Evolutionary conservation across 2,329 filamentous ascomycete species (phyloP).

Genomic region (Exserohilum turcica): DNA sequence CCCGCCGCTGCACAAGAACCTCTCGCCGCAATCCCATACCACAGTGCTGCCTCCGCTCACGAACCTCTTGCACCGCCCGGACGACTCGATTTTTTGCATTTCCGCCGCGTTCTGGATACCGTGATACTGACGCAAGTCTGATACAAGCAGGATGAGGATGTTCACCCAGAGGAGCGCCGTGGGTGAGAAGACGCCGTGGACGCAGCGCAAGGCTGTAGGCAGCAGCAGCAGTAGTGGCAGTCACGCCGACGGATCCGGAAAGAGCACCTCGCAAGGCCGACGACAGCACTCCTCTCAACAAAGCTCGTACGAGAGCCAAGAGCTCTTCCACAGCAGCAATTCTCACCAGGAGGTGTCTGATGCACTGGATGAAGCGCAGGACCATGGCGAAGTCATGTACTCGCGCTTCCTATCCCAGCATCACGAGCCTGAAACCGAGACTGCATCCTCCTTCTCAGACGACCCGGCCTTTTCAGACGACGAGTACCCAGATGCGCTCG

Average conservation of each 20-base stretch:
- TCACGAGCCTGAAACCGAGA: neutral
- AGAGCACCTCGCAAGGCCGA: neutral
- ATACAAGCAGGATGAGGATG: neutral
- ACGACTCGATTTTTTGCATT: neutral
- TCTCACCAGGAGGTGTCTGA: too few relatives aligned
- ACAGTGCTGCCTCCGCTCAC: too few relatives aligned
- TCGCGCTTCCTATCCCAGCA: neutral
- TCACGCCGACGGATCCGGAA: neutral
- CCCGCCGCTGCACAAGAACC: too few relatives aligned
- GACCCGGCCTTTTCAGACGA: neutral
- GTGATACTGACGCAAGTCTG: neutral
- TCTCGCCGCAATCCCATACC: too few relatives aligned
- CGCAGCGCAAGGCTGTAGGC: conserved; percentile 10
- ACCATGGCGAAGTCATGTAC: neutral
- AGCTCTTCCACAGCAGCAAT: neutral
- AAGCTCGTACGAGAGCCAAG: neutral
- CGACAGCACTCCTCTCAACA: neutral
- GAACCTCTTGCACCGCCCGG: too few relatives aligned
- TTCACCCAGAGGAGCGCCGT: neutral
- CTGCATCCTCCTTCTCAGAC: neutral
- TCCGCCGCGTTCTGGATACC: neutral
- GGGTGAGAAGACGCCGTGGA: neutral
- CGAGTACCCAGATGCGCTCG: neutral
- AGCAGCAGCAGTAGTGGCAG: conserved; percentile 1
- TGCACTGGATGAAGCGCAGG: neutral